Conservation (phyloP, 2,329 filamentous ascomycete species). For the Diaporthe helianthi region DNA sequence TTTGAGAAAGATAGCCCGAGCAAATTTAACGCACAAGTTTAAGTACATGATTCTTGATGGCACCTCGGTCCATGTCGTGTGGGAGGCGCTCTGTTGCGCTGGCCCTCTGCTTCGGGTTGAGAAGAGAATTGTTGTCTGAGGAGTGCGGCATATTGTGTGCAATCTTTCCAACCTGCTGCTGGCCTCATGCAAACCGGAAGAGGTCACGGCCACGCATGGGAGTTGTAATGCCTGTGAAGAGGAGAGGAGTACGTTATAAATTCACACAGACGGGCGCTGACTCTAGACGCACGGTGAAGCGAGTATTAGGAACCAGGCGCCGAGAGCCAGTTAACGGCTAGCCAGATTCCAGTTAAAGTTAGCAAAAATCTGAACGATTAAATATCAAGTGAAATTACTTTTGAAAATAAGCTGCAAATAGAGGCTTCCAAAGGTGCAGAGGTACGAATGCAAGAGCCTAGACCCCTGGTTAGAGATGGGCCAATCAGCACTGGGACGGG, state of each 20-base stretch:
- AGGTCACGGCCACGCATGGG: not conserved
- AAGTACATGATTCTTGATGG: constrained; percentile 2
- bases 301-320: not conserved
- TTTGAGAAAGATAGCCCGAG: constrained; percentile 9
- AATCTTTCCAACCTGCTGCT: too few relatives aligned
- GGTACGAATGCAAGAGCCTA: too few relatives aligned
- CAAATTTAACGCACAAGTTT: not conserved
- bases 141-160: not conserved
- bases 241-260: not conserved
- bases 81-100: not conserved
- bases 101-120: not conserved
- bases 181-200: too few relatives aligned
- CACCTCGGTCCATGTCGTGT: not conserved
- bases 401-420: not conserved
- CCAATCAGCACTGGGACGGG: not conserved
- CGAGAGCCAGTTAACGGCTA: not conserved
- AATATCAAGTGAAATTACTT: too few relatives aligned
- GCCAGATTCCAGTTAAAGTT: too few relatives aligned
- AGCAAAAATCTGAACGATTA: not conserved
- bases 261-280: not conserved
- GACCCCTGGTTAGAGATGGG: accelerated
- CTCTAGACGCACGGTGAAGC: not conserved
- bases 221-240: not conserved
- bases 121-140: too few relatives aligned
- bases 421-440: not conserved